phyloP scores from a whole-genome alignment of 1,139 yeast species.

The Pichia sp. region DNA sequence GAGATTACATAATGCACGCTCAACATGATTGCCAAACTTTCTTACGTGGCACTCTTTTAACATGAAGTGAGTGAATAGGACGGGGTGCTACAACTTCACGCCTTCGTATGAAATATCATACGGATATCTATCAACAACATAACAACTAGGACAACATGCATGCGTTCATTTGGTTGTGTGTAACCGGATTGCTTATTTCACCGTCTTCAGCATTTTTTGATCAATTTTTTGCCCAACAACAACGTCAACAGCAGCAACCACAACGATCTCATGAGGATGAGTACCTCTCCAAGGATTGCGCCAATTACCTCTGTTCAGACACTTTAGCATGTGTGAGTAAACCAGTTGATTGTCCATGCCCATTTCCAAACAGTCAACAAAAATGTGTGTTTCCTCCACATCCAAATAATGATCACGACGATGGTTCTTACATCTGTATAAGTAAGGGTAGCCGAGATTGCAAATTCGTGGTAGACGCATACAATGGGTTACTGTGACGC shows the following conservation, averaged over 20 bases:
- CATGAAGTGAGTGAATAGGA: background rate
- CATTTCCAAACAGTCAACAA: conserved; percentile 77
- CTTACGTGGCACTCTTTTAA: background rate
- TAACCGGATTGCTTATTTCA: background rate
- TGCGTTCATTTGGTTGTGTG: background rate
- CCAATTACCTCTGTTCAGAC: conserved; percentile 74
- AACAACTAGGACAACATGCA: background rate
- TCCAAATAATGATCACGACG: conserved; percentile 39
- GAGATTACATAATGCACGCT: background rate
- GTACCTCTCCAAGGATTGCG: conserved; percentile 44
- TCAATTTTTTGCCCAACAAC: conserved; percentile 29
- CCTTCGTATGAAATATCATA: too few relatives aligned
- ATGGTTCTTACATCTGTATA: conserved; percentile 61
- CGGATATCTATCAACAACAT: too few relatives aligned
- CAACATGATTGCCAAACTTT: background rate
- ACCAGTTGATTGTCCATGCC: conserved; percentile 82
- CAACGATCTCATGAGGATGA: conserved; percentile 24
- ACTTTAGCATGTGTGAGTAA: conserved; percentile 70
- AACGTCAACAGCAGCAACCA: conserved; percentile 34
- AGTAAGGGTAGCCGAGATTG: conserved; percentile 66
- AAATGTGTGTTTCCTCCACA: conserved; percentile 64
- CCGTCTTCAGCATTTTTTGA: conserved; percentile 20
- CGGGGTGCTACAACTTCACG: too few relatives aligned
- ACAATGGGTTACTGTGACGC: conserved; percentile 36
- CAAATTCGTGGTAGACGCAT: conserved; percentile 62